Evolutionary conservation across 2,329 filamentous ascomycete genomes (phyloP).

Genomic region (Elsinoe australis): DNA sequence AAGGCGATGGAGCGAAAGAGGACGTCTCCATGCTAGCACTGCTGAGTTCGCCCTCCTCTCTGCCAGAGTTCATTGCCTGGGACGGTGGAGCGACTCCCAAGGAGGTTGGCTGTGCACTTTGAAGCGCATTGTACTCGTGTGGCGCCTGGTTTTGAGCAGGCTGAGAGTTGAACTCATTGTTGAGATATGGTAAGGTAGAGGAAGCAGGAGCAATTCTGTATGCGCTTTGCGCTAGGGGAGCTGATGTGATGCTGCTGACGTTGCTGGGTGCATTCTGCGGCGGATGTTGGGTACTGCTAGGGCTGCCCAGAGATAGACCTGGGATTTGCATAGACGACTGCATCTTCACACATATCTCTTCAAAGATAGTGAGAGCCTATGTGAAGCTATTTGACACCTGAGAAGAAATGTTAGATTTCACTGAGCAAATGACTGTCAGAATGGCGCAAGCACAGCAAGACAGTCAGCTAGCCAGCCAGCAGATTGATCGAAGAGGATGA

Average conservation of each 20-base stretch:
- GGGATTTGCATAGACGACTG: slow-evolving; percentile 5
- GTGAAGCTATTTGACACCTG: too few species aligned
- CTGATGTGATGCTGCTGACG: neutral
- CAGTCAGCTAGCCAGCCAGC: neutral
- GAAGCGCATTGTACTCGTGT: neutral
- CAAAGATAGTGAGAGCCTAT: too few species aligned
- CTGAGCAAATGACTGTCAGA: neutral
- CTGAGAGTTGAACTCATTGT: too few species aligned
- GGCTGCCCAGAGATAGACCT: neutral
- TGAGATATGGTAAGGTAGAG: too few species aligned
- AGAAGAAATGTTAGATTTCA: neutral
- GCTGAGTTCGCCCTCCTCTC: slow-evolving; percentile 21
- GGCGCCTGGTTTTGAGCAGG: too few species aligned
- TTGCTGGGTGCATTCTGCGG: neutral
- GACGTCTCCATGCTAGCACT: slow-evolving; percentile 26
- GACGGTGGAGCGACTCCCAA: neutral
- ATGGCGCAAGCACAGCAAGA: neutral
- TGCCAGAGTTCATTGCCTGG: neutral
- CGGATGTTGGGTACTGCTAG: neutral
- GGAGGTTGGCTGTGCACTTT: neutral
- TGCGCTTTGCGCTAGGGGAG: neutral
- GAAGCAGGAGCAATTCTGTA: too few species aligned
- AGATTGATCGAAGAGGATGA: neutral
- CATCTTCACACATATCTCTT: neutral
- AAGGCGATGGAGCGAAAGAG: neutral